phyloP scores from a whole-genome alignment of 495 filamentous ascomycete species.

The Penicillium samsonianum region DNA sequence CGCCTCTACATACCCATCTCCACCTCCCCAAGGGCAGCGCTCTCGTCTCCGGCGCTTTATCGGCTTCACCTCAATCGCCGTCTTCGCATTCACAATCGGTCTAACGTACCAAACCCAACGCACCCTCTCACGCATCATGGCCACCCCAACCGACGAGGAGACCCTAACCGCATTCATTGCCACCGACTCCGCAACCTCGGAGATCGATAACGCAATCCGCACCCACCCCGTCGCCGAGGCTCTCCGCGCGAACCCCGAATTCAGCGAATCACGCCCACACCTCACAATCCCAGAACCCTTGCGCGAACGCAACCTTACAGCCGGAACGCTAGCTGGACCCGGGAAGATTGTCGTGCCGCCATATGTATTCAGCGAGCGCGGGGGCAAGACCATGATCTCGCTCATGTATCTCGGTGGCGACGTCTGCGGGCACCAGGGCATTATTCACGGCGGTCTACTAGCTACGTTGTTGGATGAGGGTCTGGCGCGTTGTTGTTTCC shows the following conservation, averaged over 20 bases:
- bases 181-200: constrained; percentile 55
- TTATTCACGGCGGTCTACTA: constrained; percentile 87
- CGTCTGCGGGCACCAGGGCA: constrained; percentile 87
- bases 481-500: constrained; percentile 86
- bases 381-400: constrained; percentile 70
- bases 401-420: constrained; percentile 79
- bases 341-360: constrained; percentile 83
- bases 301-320: constrained; percentile 76
- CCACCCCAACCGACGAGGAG: constrained; percentile 63
- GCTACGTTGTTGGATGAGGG: constrained; percentile 94
- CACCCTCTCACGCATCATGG: constrained; percentile 43
- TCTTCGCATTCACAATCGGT: constrained; percentile 40
- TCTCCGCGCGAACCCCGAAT: constrained; percentile 67
- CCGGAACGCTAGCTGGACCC: constrained; percentile 73
- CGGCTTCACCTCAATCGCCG: constrained; percentile 43
- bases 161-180: constrained; percentile 68
- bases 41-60: constrained; percentile 41
- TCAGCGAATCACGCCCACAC: constrained; percentile 80
- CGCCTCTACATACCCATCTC: constrained; percentile 9
- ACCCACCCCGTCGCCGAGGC: constrained; percentile 68
- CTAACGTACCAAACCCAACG: constrained; percentile 28
- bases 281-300: constrained; percentile 72
- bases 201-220: constrained; percentile 71
- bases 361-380: constrained; percentile 67
- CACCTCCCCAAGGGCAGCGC: constrained; percentile 22